These are phyloP conservation scores for Jamesozyma spencerorum DNA, from an alignment of 805 yeast genomes.

Conservation along the genomic window DNA sequence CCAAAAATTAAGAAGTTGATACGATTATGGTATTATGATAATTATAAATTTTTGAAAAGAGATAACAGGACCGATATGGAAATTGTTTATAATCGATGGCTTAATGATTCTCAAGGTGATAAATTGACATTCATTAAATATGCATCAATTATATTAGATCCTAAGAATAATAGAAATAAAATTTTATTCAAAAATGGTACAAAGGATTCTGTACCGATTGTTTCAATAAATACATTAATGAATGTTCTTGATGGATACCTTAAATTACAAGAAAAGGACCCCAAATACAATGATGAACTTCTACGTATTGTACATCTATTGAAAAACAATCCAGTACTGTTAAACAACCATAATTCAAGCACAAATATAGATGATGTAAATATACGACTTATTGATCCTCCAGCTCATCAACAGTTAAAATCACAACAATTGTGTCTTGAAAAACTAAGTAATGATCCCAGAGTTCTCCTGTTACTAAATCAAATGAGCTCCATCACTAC, in stretches of 20 bases:
- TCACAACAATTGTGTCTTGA: conserved; percentile 2
- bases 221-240: conserved; percentile 19
- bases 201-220: not conserved
- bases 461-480: conserved; percentile 4
- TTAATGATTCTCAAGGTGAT: conserved; percentile 17
- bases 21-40: conserved; percentile 25
- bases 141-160: conserved; percentile 19
- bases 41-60: conserved; percentile 11
- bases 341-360: not conserved
- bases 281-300: conserved; percentile 15
- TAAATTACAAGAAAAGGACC: conserved; percentile 5
- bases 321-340: conserved; percentile 17
- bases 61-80: conserved; percentile 10
- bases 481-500: not conserved
- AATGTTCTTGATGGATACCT: conserved; percentile 17
- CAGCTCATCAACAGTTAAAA: conserved; percentile 7
- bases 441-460: conserved; percentile 7
- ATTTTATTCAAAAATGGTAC: conserved; percentile 8
- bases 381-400: not conserved
- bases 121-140: conserved; percentile 15
- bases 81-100: conserved; percentile 13
- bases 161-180: conserved; percentile 10
- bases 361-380: not conserved
- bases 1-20: conserved; percentile 14
- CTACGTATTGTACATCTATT: conserved; percentile 22